Conservation (phyloP, 1,139 yeast genomes). For the Zygosaccharomyces pseudobailii region DNA sequence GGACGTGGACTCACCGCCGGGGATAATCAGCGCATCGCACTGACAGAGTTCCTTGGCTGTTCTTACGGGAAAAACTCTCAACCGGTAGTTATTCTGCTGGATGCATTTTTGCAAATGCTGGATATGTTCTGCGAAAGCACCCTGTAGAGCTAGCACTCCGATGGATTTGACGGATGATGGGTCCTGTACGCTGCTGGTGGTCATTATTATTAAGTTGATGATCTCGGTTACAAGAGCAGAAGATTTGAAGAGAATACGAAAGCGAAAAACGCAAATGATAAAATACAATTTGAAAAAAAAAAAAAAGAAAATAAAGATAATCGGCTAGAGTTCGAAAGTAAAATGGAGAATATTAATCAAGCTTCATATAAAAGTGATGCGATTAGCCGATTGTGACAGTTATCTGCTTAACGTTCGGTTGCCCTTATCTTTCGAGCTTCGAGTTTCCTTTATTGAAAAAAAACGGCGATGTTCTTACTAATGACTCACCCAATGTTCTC, state of each 20-base stretch:
- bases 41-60: slow-evolving; percentile 45
- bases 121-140: slow-evolving; percentile 75
- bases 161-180: slow-evolving; percentile 31
- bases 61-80: slow-evolving; percentile 46
- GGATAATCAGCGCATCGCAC: slow-evolving; percentile 64
- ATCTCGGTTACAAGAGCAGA: not conserved
- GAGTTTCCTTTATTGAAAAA: slow-evolving; percentile 4
- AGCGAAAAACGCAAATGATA: not conserved
- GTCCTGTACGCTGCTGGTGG: slow-evolving; percentile 1
- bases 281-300: not conserved
- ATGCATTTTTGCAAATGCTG: slow-evolving; percentile 45
- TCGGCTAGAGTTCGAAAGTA: not conserved
- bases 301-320: not conserved
- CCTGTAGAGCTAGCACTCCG: slow-evolving; percentile 78
- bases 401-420: not conserved
- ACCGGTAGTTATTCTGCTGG: slow-evolving; percentile 21
- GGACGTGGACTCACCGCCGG: slow-evolving; percentile 80
- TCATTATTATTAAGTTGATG: not conserved
- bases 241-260: not conserved
- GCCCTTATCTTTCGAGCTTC: not conserved
- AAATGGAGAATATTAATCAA: not conserved
- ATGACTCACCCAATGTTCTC: not conserved
- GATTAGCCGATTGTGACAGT: not conserved
- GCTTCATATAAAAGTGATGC: not conserved
- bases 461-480: not conserved